Percentiles rank a stretch among this genome's conserved stretches.
Conservation (phyloP, 208 protist species). For the Acanthamoeba pearcei region DNA sequence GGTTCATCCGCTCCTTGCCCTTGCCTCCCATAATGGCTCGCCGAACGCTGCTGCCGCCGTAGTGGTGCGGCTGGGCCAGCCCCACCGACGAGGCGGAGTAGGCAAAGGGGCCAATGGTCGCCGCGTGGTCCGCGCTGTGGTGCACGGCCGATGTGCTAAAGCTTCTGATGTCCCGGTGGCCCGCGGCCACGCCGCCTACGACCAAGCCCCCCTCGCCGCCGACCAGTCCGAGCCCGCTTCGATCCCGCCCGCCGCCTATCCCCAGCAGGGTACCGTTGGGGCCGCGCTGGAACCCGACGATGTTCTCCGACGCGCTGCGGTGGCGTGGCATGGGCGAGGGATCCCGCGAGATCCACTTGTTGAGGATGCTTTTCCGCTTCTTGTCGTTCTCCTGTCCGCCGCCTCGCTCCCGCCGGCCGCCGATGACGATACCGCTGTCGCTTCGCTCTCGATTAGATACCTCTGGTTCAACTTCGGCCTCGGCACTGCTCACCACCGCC, state of each 20-base stretch:
- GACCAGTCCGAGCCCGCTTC: not conserved
- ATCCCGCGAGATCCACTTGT: slow-evolving; percentile 56
- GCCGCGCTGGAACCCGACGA: slow-evolving; percentile 30
- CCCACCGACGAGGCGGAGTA: not conserved
- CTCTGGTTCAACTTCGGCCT: too few species aligned
- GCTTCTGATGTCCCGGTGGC: not conserved
- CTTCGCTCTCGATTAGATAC: too few species aligned
- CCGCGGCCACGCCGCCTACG: not conserved
- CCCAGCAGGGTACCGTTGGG: not conserved
- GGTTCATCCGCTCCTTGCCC: slow-evolving; percentile 54
- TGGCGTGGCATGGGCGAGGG: not conserved
- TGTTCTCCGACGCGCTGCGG: slow-evolving; percentile 28
- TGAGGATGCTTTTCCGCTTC: slow-evolving; percentile 61
- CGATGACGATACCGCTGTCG: not conserved
- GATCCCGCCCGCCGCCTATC: not conserved
- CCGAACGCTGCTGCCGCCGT: not conserved
- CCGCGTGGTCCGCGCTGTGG: too few species aligned
- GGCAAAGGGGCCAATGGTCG: not conserved
- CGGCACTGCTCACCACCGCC: too few species aligned
- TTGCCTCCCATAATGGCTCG: not conserved
- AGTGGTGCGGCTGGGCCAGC: not conserved
- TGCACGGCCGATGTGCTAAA: not conserved
- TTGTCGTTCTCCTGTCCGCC: slow-evolving; percentile 10
- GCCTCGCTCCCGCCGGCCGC: not conserved
- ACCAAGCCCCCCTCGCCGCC: not conserved